Base-by-base conservation (phyloP, 805 yeast species). In the Saccharomycopsis olivae region DNA sequence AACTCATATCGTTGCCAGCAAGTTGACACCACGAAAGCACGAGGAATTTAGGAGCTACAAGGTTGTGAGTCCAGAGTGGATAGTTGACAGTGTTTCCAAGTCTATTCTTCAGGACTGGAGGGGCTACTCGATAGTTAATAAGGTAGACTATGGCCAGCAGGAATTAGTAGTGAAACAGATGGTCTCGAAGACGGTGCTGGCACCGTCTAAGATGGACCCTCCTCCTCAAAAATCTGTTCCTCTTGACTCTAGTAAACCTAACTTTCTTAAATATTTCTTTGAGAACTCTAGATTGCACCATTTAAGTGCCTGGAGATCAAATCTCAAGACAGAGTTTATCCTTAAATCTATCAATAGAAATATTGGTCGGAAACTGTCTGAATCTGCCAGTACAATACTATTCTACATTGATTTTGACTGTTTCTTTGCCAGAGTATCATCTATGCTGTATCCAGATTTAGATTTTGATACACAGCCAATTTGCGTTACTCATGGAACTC, bases 361-460 rank as follows among this genome's bases (percentile, higher is more conserved):
- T 40, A 27, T 29, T 38, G 41, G 29, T 35, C 36, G 32, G 28
- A 20, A 10, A 29, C 24, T 15, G 14, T 16, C 13, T 9, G 18
- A 14, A 15, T 19, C 16, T n/a, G 16, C 27, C 16, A 39, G 17
- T 33, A 24, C 25, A 36, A 19, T 69, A 1, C 71, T 88, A 8
- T 54, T 88, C 40, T 96, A 89, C 56, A 68, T 89, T 25, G 98
- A 89, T 56, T 89, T 87, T 57, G 98, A 89, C 56, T 86, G 95
- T 48, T 89, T 92, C 52, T 89, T 89, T 59, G 96, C 88, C 2
- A 70, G 94, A 0, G 96, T 81, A 0, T 82, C 96, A 0, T 71
- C 84, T 2, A 59, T 76, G 40, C 64, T 60, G 13, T 61, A 65
- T 31, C 78, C 81, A 0, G 65, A 74, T 2, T 53, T 78, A 14